Conservation (phyloP, 352 stramenopile genomes). For the Phytophthora tentaculata region DNA sequence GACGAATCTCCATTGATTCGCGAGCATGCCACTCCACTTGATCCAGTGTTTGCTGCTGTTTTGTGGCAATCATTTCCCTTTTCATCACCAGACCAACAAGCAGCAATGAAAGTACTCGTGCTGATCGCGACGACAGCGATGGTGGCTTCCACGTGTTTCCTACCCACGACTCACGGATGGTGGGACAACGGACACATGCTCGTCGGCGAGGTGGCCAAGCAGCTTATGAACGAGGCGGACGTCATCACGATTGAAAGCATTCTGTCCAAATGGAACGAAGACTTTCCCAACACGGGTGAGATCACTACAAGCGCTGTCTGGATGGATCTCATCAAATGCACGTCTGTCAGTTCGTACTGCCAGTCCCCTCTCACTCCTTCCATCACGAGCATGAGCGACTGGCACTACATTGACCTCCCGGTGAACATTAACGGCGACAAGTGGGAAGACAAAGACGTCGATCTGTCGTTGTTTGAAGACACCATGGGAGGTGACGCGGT, state of each 20-base stretch:
- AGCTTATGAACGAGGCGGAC: conserved; percentile 53
- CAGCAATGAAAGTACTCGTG: conserved; percentile 44
- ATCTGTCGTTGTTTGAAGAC: conserved; percentile 56
- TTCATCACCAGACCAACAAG: conserved; percentile 1
- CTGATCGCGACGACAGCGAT: not conserved
- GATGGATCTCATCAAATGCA: conserved; percentile 70
- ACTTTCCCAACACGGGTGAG: conserved; percentile 64
- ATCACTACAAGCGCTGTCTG: conserved; percentile 59
- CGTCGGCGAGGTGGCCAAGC: conserved; percentile 54
- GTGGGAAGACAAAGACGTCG: conserved; percentile 41
- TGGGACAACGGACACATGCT: conserved; percentile 80
- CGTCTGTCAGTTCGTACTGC: conserved; percentile 41
- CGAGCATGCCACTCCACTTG: conserved; percentile 15
- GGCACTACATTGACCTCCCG: conserved; percentile 78
- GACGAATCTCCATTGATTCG: conserved; percentile 26
- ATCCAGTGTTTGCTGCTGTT: not conserved
- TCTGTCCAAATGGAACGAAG: conserved; percentile 48
- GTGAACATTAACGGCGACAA: conserved; percentile 54
- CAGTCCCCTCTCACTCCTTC: conserved; percentile 43
- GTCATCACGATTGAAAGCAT: conserved; percentile 54
- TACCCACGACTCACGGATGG: conserved; percentile 41
- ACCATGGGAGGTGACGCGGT: conserved; percentile 54
- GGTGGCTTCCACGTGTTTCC: conserved; percentile 13
- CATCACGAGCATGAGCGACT: conserved; percentile 56
- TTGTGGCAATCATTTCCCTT: conserved; percentile 18